Conservation (phyloP, 306 rosid genomes). For the Calophaca sinica region DNA sequence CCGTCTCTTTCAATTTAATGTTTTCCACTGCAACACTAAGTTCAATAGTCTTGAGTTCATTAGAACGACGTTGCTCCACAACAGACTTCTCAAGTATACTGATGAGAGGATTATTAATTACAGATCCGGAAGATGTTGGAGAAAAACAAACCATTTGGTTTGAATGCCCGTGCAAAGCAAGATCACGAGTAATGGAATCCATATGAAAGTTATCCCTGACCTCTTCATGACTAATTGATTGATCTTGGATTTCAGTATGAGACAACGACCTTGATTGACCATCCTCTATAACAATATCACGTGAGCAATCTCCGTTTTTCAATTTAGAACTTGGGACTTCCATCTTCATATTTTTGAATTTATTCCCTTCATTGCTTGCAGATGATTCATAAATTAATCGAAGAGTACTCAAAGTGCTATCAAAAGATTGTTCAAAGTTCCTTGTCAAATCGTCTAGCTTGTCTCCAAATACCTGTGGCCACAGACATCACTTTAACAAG, state of each 20-base stretch:
- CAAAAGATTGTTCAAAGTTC: slow-evolving; percentile 85
- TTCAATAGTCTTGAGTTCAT: slow-evolving; percentile 73
- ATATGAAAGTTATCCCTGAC: slow-evolving; percentile 44
- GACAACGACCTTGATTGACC: slow-evolving; percentile 42
- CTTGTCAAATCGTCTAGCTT: slow-evolving; percentile 66
- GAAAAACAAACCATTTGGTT: slow-evolving; percentile 56
- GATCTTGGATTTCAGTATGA: slow-evolving; percentile 42
- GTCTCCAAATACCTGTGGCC: slow-evolving; percentile 82
- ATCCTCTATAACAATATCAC: slow-evolving; percentile 48
- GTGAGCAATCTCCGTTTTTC: slow-evolving; percentile 46
- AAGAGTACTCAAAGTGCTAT: slow-evolving; percentile 84
- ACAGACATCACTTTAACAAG: slow-evolving; percentile 50
- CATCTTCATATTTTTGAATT: slow-evolving; percentile 37
- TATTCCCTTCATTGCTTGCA: slow-evolving; percentile 38
- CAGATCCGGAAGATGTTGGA: slow-evolving; percentile 47
- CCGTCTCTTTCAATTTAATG: slow-evolving; percentile 62
- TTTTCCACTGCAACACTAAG: slow-evolving; percentile 61
- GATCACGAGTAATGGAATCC: slow-evolving; percentile 54
- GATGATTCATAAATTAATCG: slow-evolving; percentile 67
- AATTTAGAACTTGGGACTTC: slow-evolving; percentile 46
- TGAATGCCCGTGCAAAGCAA: slow-evolving; percentile 53
- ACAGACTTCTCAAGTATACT: slow-evolving; percentile 61
- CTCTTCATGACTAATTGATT: slow-evolving; percentile 51
- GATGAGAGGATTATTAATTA: slow-evolving; percentile 43
- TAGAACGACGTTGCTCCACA: slow-evolving; percentile 73